Base-by-base conservation (phyloP, 2,329 filamentous ascomycete genomes). In the Neoscytalidium dimidiatum region DNA sequence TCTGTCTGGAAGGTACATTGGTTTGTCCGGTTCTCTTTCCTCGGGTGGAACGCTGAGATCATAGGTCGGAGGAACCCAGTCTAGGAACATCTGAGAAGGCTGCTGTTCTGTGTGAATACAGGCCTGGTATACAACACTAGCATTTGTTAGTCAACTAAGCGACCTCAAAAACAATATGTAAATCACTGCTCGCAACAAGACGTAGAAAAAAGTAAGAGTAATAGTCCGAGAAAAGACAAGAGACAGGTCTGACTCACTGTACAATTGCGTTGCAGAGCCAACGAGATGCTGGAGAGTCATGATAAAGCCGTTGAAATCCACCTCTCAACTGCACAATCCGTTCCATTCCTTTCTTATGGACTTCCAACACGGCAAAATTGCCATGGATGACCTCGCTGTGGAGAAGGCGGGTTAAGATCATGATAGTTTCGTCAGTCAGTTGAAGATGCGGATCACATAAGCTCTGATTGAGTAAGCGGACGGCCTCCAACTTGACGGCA, bases 391-490 rank as follows among this genome's bases (percentile, higher is more conserved):
- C 33, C 35, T 58, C 53, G 4, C 53, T 58, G 17, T 58, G 53
- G 21, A 58, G 53, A 23, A 58, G 35, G 4, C 53, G 9, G 7
- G 53, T 58, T 29, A 58, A n/a, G 14, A 58, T 58, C 53, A 44
- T 44, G 35, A 58, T 58, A 26, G 53, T 58, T 29, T 58, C 53
- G 23, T 58, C 53, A 19, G 29, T 43, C 21, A 58, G 35, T n/a
- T 58, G 53, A 3, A 58, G 17, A 11, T 21, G 23, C 8, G 53
- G 53, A 11, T 58, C 21, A 35, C 35, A 13, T 23, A 58, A n/a
- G 53, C 53, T 58, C 14, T 58, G 53, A 26, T 43, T 58, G 23
- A 58, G 53, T n/a, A 58, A n/a, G 7, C 53, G 53, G 23, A 58
- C 53, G 7, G 53, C 53, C 23, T 58, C 53, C 13, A 58, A 28